Percentiles rank a stretch among this genome's conserved stretches.
phyloP scores from a whole-genome alignment of 2,329 filamentous ascomycete species.

The Pseudonectria foliicola region DNA sequence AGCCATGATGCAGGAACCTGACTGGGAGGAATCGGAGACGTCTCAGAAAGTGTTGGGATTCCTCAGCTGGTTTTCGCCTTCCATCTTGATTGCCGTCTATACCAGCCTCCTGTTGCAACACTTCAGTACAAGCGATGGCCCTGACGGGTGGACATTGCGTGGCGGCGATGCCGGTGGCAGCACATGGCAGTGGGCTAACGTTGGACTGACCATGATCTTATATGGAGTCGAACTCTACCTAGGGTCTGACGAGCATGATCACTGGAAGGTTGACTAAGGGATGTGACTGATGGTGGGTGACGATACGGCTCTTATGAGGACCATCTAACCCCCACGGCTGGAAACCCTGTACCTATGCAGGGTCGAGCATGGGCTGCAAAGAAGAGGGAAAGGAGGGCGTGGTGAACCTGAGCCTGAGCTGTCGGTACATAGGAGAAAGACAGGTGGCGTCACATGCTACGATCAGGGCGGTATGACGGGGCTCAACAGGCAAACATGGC shows the following conservation, averaged over 20 bases:
- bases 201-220: constrained; percentile 78
- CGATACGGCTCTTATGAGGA: too few relatives aligned
- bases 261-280: constrained; percentile 88
- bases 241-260: constrained; percentile 76
- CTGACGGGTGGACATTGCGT: constrained; percentile 75
- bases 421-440: too few relatives aligned
- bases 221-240: constrained; percentile 89
- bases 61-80: constrained; percentile 89
- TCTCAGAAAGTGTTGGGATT: constrained; percentile 75
- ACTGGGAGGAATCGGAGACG: constrained; percentile 76
- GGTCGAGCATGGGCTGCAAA: too few relatives aligned
- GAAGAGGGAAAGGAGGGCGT: too few relatives aligned
- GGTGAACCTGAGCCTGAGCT: too few relatives aligned
- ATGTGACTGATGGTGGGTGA: constrained; percentile 2
- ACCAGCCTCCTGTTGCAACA: constrained; percentile 94
- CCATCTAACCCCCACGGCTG: background rate
- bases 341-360: too few relatives aligned
- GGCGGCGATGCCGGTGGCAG: constrained; percentile 76
- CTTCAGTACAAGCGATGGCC: constrained; percentile 70
- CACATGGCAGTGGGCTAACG: constrained; percentile 88
- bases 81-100: constrained; percentile 91
- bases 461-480: constrained; percentile 9
- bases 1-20: constrained; percentile 76
- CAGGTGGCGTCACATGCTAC: too few relatives aligned
- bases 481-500: constrained; percentile 21